Evolutionary conservation across 352 stramenopile species (phyloP).

Genomic region (Globisporangium emineosum): DNA sequence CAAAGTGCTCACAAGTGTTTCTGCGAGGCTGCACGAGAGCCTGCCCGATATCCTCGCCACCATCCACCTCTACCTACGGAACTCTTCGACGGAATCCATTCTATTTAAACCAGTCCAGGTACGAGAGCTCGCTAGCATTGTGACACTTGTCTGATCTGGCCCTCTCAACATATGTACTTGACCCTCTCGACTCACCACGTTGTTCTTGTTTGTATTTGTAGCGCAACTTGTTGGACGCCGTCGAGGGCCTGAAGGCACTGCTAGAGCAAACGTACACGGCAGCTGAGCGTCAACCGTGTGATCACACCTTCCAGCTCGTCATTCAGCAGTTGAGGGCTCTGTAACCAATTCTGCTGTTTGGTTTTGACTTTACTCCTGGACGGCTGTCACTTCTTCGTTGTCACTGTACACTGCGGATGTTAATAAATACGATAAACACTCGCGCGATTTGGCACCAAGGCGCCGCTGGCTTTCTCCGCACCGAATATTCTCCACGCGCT

Average conservation of each 20-base stretch:
- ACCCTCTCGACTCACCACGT: not conserved
- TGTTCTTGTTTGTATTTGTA: slow-evolving; percentile 20
- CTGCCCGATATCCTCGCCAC: slow-evolving; percentile 47
- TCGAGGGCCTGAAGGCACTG: slow-evolving; percentile 58
- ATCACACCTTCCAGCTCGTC: slow-evolving; percentile 35
- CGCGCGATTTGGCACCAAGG: slow-evolving; percentile 34
- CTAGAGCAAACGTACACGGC: slow-evolving; percentile 56
- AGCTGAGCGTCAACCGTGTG: slow-evolving; percentile 42
- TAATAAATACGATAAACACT: slow-evolving; percentile 33
- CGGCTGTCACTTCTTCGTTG: slow-evolving; percentile 5
- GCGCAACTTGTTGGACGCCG: slow-evolving; percentile 63
- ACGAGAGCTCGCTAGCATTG: no score
- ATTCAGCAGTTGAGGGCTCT: slow-evolving; percentile 47
- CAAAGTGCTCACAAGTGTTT: slow-evolving; percentile 45
- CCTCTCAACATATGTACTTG: no score
- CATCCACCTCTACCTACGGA: slow-evolving; percentile 76
- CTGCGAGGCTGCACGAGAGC: slow-evolving; percentile 33
- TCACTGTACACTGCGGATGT: slow-evolving; percentile 35
- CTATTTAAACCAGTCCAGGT: slow-evolving; percentile 85
- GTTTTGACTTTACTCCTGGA: slow-evolving; percentile 1
- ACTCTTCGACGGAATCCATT: slow-evolving; percentile 76
- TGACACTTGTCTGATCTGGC: no score
- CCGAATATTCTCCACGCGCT: slow-evolving; percentile 37
- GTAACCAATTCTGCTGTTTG: slow-evolving; percentile 15
- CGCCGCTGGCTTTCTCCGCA: slow-evolving; percentile 49